Percentiles rank a stretch among this genome's conserved stretches.
phyloP scores from a whole-genome alignment of 768 basidiomycete genomes.

The Calocera cornea region DNA sequence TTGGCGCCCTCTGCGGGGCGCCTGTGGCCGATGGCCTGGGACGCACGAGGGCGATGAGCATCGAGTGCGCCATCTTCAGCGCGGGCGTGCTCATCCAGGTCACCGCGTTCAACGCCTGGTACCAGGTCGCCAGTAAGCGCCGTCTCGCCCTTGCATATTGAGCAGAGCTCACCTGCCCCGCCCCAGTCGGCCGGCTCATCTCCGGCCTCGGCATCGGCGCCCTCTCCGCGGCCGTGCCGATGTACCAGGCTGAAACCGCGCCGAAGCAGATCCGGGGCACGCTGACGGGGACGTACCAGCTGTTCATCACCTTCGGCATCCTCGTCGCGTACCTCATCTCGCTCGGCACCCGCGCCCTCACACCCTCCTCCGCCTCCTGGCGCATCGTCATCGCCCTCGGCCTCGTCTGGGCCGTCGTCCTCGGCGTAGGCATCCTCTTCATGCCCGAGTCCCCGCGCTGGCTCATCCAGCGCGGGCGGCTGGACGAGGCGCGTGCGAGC shows the following conservation, averaged over 20 bases:
- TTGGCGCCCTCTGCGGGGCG: conserved; percentile 49
- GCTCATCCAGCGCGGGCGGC: conserved; percentile 38
- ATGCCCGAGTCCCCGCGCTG: conserved; percentile 58
- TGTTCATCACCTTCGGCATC: conserved; percentile 57
- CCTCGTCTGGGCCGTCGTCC: conserved; percentile 47
- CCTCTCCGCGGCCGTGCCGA: conserved; percentile 52
- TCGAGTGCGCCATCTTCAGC: conserved; percentile 43
- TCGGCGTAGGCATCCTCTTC: conserved; percentile 50
- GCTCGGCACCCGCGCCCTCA: conserved; percentile 46
- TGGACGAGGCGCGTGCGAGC: conserved; percentile 37
- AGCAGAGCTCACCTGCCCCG: background rate
- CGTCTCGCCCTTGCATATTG: background rate
- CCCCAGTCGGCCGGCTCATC: conserved; percentile 47
- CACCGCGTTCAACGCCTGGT: conserved; percentile 39
- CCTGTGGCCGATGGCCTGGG: conserved; percentile 56
- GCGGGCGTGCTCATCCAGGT: conserved; percentile 52
- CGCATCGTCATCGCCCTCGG: conserved; percentile 48
- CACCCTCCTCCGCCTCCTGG: conserved; percentile 41
- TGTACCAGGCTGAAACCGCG: conserved; percentile 62
- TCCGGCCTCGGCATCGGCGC: conserved; percentile 57
- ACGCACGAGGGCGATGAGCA: conserved; percentile 49
- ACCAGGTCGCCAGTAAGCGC: conserved; percentile 41
- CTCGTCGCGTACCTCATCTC: conserved; percentile 54
- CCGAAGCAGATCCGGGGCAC: conserved; percentile 60
- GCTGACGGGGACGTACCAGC: conserved; percentile 45